These are phyloP conservation scores for Bruguiera parviflora DNA, from an alignment of 345 rosid genomes.

Conservation along the genomic window DNA sequence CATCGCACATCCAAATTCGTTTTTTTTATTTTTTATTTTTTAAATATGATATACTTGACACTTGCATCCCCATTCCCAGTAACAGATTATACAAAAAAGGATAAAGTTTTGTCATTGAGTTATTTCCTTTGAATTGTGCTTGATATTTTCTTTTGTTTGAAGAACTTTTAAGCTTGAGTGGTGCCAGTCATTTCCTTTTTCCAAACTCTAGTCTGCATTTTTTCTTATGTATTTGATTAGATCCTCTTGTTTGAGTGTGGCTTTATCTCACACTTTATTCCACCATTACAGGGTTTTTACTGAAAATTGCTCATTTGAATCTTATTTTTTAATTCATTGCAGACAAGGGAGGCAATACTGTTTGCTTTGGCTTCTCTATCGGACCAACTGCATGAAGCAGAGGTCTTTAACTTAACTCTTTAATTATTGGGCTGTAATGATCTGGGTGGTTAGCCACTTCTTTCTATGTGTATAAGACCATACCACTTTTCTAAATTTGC, in stretches of 20 bases:
- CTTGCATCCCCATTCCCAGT: too few relatives aligned
- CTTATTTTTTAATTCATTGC: conserved; percentile 18
- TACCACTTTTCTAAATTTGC: conserved; percentile 21
- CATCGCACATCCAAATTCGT: too few relatives aligned
- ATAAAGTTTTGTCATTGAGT: too few relatives aligned
- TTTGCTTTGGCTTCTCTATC: conserved; percentile 76
- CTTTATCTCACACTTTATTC: neutral
- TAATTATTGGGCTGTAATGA: neutral
- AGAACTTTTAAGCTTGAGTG: too few relatives aligned
- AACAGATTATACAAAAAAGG: too few relatives aligned
- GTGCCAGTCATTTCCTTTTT: too few relatives aligned
- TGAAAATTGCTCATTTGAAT: neutral
- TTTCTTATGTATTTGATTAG: neutral
- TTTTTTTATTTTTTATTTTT: too few relatives aligned
- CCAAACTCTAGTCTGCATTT: neutral
- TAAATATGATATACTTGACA: too few relatives aligned
- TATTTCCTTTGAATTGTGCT: too few relatives aligned
- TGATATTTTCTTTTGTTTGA: too few relatives aligned
- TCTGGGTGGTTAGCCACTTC: neutral
- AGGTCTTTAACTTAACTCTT: conserved; percentile 44
- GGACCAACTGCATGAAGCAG: conserved; percentile 75
- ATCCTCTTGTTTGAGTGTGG: neutral
- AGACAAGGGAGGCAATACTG: conserved; percentile 84
- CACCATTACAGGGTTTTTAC: neutral
- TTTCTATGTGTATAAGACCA: neutral